phyloP scores from a whole-genome alignment of 306 rosid species.

The Rosa chinensis region DNA sequence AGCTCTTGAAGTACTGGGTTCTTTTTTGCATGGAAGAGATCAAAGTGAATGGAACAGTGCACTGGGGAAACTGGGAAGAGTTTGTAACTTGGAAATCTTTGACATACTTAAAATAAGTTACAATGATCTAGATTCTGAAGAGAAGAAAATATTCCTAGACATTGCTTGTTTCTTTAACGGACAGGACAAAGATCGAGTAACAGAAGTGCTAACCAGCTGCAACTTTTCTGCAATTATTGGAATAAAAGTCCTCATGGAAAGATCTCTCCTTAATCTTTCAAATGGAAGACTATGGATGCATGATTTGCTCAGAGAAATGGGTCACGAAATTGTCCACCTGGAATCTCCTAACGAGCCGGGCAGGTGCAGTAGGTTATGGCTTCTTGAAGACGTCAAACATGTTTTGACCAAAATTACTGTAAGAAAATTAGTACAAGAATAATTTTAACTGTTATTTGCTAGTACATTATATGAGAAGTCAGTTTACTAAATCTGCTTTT shows the following conservation, averaged over 20 bases:
- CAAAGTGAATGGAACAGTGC: neutral
- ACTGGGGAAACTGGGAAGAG: neutral
- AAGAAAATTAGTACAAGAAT: neutral
- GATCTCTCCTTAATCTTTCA: conserved; percentile 1
- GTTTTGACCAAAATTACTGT: conserved; percentile 11
- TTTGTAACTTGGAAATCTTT: neutral
- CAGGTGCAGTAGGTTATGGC: conserved; percentile 20
- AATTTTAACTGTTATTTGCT: neutral
- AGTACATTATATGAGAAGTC: neutral
- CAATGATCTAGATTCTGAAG: neutral
- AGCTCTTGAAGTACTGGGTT: neutral
- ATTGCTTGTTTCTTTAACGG: conserved; percentile 24
- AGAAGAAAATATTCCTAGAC: neutral
- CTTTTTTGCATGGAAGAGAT: neutral
- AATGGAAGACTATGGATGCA: conserved; percentile 19
- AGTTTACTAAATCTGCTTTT: neutral
- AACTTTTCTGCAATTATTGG: conserved; percentile 17
- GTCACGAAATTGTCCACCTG: conserved; percentile 4
- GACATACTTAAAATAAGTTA: neutral
- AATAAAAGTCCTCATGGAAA: conserved; percentile 16
- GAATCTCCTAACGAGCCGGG: conserved; percentile 4
- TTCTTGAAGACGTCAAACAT: conserved; percentile 7
- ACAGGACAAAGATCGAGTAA: conserved; percentile 11
- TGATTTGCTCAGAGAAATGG: conserved; percentile 25
- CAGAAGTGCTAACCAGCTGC: conserved; percentile 4